Evolutionary conservation across 2,329 filamentous ascomycete species (phyloP).

Genomic region (Leptographium lundbergii): DNA sequence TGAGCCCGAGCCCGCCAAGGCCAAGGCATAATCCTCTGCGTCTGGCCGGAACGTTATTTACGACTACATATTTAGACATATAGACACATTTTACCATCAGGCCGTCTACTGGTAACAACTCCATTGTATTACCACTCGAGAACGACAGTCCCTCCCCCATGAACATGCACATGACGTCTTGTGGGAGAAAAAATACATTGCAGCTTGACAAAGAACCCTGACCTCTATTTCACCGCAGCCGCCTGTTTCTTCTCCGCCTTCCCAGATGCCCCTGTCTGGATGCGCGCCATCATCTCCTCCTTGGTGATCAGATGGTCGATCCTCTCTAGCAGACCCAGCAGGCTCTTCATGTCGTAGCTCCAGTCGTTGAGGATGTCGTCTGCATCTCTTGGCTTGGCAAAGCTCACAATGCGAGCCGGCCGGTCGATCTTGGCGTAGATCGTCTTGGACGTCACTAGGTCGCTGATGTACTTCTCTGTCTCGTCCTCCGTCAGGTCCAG

Average conservation of each 20-base stretch:
- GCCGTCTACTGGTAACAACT: background rate
- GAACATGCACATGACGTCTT: background rate
- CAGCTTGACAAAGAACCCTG: too few species aligned
- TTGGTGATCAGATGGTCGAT: slow-evolving; percentile 98
- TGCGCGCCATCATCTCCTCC: slow-evolving; percentile 99
- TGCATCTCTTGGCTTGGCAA: slow-evolving; percentile 86
- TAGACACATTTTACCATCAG: background rate
- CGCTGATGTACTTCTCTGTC: slow-evolving; percentile 97
- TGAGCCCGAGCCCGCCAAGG: background rate
- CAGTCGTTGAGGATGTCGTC: slow-evolving; percentile 97
- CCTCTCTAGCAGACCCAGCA: slow-evolving; percentile 64
- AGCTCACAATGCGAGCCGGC: slow-evolving; percentile 81
- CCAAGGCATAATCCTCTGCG: background rate
- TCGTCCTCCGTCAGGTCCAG: slow-evolving; percentile 89
- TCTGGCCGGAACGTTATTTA: background rate
- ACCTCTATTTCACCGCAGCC: slow-evolving; percentile 21
- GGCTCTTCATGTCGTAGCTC: slow-evolving; percentile 74
- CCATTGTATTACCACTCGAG: background rate
- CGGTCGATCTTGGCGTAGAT: slow-evolving; percentile 97
- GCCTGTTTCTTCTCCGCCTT: background rate
- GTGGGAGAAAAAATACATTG: background rate
- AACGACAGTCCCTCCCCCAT: background rate
- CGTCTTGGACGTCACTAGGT: slow-evolving; percentile 93
- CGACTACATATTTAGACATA: background rate
- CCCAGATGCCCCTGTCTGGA: slow-evolving; percentile 49